These are phyloP conservation scores for Tetrahymena thermophila DNA, from an alignment of 73 alveolate genomes.

Conservation along the genomic window DNA sequence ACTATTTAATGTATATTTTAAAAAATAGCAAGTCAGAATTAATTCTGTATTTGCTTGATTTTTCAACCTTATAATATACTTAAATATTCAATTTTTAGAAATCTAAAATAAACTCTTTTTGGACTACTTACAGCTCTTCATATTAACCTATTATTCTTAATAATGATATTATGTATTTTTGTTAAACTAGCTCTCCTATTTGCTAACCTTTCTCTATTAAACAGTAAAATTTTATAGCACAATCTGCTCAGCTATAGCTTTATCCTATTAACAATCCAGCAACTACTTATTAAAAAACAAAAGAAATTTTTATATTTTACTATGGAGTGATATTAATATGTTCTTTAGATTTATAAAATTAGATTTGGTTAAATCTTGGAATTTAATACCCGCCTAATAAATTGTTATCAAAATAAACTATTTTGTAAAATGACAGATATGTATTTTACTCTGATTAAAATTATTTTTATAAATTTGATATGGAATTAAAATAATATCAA, in stretches of 20 bases:
- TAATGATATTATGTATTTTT: neutral
- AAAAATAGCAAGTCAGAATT: neutral
- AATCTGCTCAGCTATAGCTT: neutral
- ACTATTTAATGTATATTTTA: no score
- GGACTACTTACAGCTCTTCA: neutral
- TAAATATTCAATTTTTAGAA: no score
- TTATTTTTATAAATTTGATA: neutral
- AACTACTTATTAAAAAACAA: neutral
- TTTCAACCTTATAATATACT: neutral
- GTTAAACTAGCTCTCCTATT: neutral
- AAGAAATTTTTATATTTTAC: neutral
- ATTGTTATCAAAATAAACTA: neutral
- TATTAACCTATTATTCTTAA: neutral
- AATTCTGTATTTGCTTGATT: neutral
- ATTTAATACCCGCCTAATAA: neutral
- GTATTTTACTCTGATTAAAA: neutral
- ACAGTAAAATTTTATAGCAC: no score
- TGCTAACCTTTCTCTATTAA: neutral
- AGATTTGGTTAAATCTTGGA: neutral
- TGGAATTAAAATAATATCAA: neutral
- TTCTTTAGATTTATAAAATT: neutral
- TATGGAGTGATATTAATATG: neutral
- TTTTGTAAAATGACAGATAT: neutral
- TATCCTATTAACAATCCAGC: neutral
- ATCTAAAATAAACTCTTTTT: neutral